Conservation (phyloP, 495 filamentous ascomycete species). For the Lasiosphaeria miniovina region DNA sequence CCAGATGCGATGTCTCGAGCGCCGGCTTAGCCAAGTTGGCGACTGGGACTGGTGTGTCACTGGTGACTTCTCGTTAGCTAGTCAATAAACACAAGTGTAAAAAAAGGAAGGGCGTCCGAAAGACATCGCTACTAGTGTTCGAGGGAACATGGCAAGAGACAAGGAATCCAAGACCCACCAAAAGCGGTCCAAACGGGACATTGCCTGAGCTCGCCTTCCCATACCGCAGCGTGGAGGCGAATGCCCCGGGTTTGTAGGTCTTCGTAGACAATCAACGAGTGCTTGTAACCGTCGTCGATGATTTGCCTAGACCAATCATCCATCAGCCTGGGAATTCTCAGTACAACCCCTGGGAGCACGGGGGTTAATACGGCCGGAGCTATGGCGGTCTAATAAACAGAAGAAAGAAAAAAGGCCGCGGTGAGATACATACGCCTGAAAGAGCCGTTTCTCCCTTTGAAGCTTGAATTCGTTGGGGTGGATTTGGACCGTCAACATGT, state of each 20-base stretch:
- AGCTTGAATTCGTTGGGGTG: slow-evolving; percentile 59
- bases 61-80: slow-evolving; percentile 16
- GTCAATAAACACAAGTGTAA: background rate
- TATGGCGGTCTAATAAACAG: background rate
- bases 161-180: slow-evolving; percentile 31
- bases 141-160: too few species aligned
- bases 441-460: slow-evolving; percentile 61
- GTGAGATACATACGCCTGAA: slow-evolving; percentile 58
- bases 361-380: too few species aligned
- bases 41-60: slow-evolving; percentile 59
- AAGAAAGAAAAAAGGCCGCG: background rate
- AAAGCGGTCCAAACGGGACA: slow-evolving; percentile 78
- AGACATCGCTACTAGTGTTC: too few species aligned
- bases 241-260: slow-evolving; percentile 63
- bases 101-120: too few species aligned
- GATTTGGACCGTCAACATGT: slow-evolving; percentile 49
- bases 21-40: slow-evolving; percentile 54
- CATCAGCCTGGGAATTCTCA: background rate
- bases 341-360: background rate
- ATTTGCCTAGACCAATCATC: slow-evolving; percentile 55
- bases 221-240: slow-evolving; percentile 50
- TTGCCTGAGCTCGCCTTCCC: slow-evolving; percentile 45
- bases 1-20: slow-evolving; percentile 52
- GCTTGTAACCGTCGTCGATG: slow-evolving; percentile 64
- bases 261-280: slow-evolving; percentile 68